A percentile compares a stretch with the other conserved stretches of the same genome.
Conservation (phyloP, 2,329 filamentous ascomycete genomes). For the Ceratocystis lukuohia region DNA sequence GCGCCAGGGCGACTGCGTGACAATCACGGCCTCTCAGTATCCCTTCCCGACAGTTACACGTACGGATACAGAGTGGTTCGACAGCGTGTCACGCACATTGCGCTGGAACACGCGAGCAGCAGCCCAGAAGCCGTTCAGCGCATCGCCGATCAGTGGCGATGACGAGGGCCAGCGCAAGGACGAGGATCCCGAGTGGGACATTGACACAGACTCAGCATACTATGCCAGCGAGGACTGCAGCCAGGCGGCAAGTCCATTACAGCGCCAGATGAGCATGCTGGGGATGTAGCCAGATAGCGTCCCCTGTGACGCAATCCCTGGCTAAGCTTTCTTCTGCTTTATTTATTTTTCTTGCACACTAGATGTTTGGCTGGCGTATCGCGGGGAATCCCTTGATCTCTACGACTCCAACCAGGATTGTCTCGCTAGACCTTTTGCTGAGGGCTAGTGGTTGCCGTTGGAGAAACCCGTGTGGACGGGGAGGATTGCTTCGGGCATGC, state of each 20-base stretch:
- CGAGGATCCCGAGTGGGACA: conserved; percentile 66
- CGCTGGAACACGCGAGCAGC: conserved; percentile 92
- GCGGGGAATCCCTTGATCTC: too few relatives aligned
- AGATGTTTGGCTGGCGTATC: too few relatives aligned
- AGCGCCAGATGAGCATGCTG: conserved; percentile 60
- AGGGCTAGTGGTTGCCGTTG: too few relatives aligned
- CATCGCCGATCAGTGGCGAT: conserved; percentile 36
- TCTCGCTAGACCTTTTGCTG: too few relatives aligned
- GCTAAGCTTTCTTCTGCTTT: too few relatives aligned
- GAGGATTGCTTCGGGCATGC: too few relatives aligned
- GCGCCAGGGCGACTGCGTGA: conserved; percentile 85
- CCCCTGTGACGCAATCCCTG: too few relatives aligned
- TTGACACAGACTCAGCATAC: conserved; percentile 71
- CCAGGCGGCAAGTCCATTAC: conserved; percentile 51
- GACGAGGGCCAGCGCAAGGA: conserved; percentile 11
- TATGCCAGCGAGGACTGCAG: conserved; percentile 62
- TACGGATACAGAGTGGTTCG: conserved; percentile 87
- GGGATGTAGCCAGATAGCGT: conserved; percentile 35
- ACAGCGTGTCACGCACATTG: conserved; percentile 81
- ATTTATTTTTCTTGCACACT: too few relatives aligned
- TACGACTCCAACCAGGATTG: too few relatives aligned
- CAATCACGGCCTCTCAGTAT: conserved; percentile 89
- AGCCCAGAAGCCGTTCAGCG: conserved; percentile 77
- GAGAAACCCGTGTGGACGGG: too few relatives aligned
- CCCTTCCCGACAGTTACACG: conserved; percentile 94